These are phyloP conservation scores for Dactylellina drechsleri DNA, from an alignment of 2,329 filamentous ascomycete species.

Conservation along the genomic window DNA sequence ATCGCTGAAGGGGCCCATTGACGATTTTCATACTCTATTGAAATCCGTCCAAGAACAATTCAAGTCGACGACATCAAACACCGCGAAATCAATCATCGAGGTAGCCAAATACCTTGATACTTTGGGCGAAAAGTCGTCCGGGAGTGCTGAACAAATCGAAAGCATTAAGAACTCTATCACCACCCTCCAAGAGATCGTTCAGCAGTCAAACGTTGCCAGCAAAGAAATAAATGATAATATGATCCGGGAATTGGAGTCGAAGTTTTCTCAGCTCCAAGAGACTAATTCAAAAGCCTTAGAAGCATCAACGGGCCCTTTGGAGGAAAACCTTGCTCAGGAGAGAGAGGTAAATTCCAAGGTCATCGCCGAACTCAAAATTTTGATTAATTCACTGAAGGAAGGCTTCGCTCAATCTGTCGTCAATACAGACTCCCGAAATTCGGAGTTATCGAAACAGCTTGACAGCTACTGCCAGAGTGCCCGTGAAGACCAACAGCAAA, in stretches of 20 bases:
- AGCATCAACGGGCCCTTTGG: constrained; percentile 24
- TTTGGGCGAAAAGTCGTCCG: constrained; percentile 44
- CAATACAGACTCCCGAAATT: constrained; percentile 45
- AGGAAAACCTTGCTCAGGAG: constrained; percentile 38
- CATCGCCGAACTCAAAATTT: constrained; percentile 53
- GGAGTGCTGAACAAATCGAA: constrained; percentile 32
- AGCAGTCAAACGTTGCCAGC: constrained; percentile 10
- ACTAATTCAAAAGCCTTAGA: constrained; percentile 32
- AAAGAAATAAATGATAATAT: constrained; percentile 35
- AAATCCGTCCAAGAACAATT: constrained; percentile 47
- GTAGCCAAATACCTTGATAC: constrained; percentile 50
- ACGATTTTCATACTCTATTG: constrained; percentile 30
- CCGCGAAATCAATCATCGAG: constrained; percentile 52
- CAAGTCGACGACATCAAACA: constrained; percentile 50
- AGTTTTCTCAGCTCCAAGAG: constrained; percentile 26
- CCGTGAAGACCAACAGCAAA: constrained; percentile 49
- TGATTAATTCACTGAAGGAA: constrained; percentile 55
- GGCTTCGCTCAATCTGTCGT: constrained; percentile 50
- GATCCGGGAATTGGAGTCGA: constrained; percentile 24
- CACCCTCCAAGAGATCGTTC: constrained; percentile 28
- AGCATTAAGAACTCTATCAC: constrained; percentile 29
- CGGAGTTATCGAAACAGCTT: constrained; percentile 43
- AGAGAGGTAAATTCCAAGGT: constrained; percentile 43
- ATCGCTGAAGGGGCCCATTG: constrained; percentile 28
- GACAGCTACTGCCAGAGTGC: constrained; percentile 42